Base-by-base conservation (phyloP, 2,329 filamentous ascomycete species). In the Lanzia echinophila region DNA sequence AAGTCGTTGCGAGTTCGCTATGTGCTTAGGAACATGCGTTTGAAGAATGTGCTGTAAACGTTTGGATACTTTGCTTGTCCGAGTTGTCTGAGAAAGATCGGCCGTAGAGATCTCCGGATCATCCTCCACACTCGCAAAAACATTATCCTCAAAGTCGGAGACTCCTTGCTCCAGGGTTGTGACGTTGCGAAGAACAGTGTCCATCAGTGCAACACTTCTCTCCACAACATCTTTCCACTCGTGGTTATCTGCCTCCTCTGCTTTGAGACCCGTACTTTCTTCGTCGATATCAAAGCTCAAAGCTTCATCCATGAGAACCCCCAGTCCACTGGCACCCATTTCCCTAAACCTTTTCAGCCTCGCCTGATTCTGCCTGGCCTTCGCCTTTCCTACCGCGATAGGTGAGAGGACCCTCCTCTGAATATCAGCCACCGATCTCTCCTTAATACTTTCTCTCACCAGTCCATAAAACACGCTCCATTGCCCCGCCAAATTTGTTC, bases 251-350 rank as follows among this genome's bases (percentile, higher is more conserved):
- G 56, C 63, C 15, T 65, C 64, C 31, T 65, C 72, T 28, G 75
- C 74, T 51, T 75, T 72, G 33, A 71, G 69, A 33, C 75, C 72
- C 17, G 72, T 72, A 50, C 76, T 74, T 39, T 84, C 80, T 15
- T 84, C 81, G 28, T 77, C 77, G 19, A 79, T 73, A 42, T 79
- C 79, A 62, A 88, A 83, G 47, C 82, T 83, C 46, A 96, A 73
- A 2, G 88, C 90, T 67, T 96, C 90, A 53, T 92, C 89, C 62
- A 96, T 84, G 24, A 99, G 74, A 4, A 96, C 82, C 15, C 94
- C 94, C 3, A 97, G 76, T 1, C 89, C 88, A 64, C 88, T 91
- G 1, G 92, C 89, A 53, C 89, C 90, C 70, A 92, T 83, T 65
- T 91, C 81, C 45, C 87, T 81, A 59, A 95, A 75, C 62, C 82